phyloP scores from a whole-genome alignment of 1,284 basidiomycete species.

The Rhodotorula sp. region DNA sequence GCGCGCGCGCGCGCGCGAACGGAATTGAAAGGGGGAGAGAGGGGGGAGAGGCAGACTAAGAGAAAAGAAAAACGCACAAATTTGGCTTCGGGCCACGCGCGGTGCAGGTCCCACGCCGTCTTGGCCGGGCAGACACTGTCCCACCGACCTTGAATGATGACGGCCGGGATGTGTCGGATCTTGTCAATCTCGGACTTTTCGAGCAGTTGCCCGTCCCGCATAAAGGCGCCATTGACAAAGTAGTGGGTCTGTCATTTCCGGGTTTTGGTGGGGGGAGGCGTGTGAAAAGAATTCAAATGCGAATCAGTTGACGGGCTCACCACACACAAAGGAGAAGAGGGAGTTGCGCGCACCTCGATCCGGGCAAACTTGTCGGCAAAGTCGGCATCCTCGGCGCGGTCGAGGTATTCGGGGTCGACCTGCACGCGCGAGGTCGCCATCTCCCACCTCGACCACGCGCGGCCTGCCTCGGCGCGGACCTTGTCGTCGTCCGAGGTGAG shows the following conservation, averaged over 20 bases:
- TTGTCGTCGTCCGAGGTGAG: slow-evolving; percentile 72
- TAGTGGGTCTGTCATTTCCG: slow-evolving; percentile 73
- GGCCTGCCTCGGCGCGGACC: slow-evolving; percentile 68
- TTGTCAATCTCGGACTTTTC: slow-evolving; percentile 81
- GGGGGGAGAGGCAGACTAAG: background rate
- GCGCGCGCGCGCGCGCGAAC: too few species aligned
- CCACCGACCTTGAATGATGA: slow-evolving; percentile 38
- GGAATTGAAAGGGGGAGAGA: background rate
- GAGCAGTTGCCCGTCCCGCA: slow-evolving; percentile 80
- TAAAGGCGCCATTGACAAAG: slow-evolving; percentile 73
- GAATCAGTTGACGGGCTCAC: background rate
- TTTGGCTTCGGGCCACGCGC: slow-evolving; percentile 71
- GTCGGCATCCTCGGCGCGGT: slow-evolving; percentile 63
- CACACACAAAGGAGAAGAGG: slow-evolving; percentile 41
- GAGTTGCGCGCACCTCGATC: slow-evolving; percentile 23
- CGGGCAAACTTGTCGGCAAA: slow-evolving; percentile 61
- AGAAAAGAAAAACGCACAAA: slow-evolving; percentile 20
- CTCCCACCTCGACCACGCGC: slow-evolving; percentile 87
- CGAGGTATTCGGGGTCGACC: slow-evolving; percentile 67
- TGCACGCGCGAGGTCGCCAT: slow-evolving; percentile 75
- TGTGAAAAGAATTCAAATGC: too few species aligned
- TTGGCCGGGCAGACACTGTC: slow-evolving; percentile 54
- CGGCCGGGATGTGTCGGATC: slow-evolving; percentile 58
- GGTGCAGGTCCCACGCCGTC: slow-evolving; percentile 62
- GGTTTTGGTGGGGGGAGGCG: too few species aligned